These are phyloP conservation scores for Chaetomium tenue DNA, from an alignment of 495 filamentous ascomycete genomes.

Conservation along the genomic window DNA sequence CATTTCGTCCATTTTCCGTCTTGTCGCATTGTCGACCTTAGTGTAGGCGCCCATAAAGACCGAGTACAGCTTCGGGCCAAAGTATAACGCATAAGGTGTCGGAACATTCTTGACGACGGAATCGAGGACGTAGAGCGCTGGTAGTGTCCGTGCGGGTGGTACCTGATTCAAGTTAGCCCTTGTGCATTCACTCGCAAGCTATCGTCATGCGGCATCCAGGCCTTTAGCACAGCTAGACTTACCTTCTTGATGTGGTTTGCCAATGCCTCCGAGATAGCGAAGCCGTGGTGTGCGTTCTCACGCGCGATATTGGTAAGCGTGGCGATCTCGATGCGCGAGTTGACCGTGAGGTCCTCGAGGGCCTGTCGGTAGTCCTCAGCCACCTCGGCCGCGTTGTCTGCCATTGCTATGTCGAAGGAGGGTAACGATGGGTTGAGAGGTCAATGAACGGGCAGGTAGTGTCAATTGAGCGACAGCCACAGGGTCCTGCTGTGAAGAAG, in stretches of 20 bases:
- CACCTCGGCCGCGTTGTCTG: conserved; percentile 77
- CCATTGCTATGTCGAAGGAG: conserved; percentile 53
- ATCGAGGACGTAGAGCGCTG: conserved; percentile 95
- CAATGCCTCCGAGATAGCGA: conserved; percentile 82
- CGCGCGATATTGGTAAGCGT: conserved; percentile 94
- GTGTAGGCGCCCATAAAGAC: conserved; percentile 97
- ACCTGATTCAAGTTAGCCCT: conserved; percentile 54
- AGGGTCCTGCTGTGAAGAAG: conserved; percentile 7
- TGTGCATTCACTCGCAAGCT: not conserved
- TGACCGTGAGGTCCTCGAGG: conserved; percentile 82
- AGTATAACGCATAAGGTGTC: conserved; percentile 91
- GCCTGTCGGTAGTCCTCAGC: conserved; percentile 93
- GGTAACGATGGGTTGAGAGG: conserved; percentile 2
- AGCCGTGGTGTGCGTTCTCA: conserved; percentile 91
- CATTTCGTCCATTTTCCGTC: conserved; percentile 93
- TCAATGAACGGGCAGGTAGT: conserved; percentile 6
- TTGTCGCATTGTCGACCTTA: conserved; percentile 74
- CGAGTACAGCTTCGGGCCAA: conserved; percentile 84
- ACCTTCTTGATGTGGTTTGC: conserved; percentile 92
- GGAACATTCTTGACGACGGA: conserved; percentile 98
- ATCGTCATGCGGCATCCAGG: conserved; percentile 1
- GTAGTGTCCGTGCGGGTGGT: conserved; percentile 79
- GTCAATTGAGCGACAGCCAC: conserved; percentile 10
- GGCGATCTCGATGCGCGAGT: conserved; percentile 89
- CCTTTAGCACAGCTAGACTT: conserved; percentile 44